These are phyloP conservation scores for Nannizziopsis barbatae DNA, from an alignment of 2,329 filamentous ascomycete genomes.

Conservation along the genomic window DNA sequence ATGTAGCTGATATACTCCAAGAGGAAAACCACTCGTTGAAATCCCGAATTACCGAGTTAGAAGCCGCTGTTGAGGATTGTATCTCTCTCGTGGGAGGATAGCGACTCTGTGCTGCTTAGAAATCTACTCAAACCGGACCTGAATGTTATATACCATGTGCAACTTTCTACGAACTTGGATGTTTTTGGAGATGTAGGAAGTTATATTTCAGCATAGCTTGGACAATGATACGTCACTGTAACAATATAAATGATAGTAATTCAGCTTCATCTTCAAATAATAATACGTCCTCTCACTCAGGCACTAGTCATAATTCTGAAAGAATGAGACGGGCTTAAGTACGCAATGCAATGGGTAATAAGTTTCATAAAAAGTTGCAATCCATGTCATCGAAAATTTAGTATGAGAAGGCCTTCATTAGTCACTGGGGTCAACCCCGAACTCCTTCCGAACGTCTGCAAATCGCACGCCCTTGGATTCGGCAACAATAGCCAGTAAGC, in stretches of 20 bases:
- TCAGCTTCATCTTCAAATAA: too few relatives aligned
- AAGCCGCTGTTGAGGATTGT: slow-evolving; percentile 46
- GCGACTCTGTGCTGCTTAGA: not conserved
- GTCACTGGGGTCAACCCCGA: slow-evolving; percentile 30
- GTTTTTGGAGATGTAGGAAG: too few relatives aligned
- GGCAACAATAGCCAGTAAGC: slow-evolving; percentile 55
- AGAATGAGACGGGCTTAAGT: too few relatives aligned
- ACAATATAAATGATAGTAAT: too few relatives aligned
- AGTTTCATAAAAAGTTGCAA: too few relatives aligned
- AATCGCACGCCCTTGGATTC: slow-evolving; percentile 50
- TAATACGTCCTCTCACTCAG: too few relatives aligned
- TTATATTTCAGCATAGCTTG: too few relatives aligned
- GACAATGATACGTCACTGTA: too few relatives aligned
- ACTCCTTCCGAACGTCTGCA: slow-evolving; percentile 32
- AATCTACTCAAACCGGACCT: not conserved
- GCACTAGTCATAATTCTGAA: too few relatives aligned
- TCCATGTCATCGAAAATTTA: too few relatives aligned
- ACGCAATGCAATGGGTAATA: too few relatives aligned
- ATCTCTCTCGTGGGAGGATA: slow-evolving; percentile 40
- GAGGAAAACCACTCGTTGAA: slow-evolving; percentile 46
- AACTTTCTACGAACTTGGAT: too few relatives aligned
- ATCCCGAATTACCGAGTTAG: slow-evolving; percentile 42
- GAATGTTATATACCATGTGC: not conserved
- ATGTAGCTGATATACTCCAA: slow-evolving; percentile 41
- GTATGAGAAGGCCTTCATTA: slow-evolving; percentile 15